A percentile compares a stretch with the other conserved stretches of the same genome.
Evolutionary conservation across 2,329 filamentous ascomycete genomes (phyloP).

Genomic region (Neurospora sp.): DNA sequence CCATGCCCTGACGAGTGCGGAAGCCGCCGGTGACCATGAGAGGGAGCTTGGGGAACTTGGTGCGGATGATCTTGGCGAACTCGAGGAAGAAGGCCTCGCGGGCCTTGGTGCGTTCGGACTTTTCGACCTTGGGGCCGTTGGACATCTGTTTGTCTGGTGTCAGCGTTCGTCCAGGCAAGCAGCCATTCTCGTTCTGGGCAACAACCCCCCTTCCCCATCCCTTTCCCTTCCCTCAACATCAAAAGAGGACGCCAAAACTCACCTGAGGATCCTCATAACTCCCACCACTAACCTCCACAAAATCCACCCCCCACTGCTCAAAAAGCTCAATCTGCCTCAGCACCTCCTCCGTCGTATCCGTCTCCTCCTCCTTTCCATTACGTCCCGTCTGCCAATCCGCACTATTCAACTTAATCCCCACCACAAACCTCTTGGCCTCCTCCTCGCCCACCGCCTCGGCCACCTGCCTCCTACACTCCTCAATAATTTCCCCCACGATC

Average conservation of each 20-base stretch:
- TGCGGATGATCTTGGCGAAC: conserved; percentile 45
- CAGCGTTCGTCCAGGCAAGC: no score
- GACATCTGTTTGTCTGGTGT: conserved; percentile 23
- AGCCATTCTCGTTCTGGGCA: no score
- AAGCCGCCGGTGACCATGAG: conserved; percentile 56
- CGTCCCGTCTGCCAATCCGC: conserved; percentile 40
- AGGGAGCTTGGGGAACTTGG: conserved; percentile 31
- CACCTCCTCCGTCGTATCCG: conserved; percentile 48
- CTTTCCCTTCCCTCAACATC: no score
- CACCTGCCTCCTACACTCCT: conserved; percentile 21
- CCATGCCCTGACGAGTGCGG: conserved; percentile 35
- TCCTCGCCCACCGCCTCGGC: conserved; percentile 27
- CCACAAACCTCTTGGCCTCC: conserved; percentile 31
- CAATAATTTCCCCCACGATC: conserved; percentile 40
- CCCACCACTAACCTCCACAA: conserved; percentile 59
- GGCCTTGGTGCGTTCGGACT: conserved; percentile 34
- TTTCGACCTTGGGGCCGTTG: conserved; percentile 11
- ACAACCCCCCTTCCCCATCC: no score
- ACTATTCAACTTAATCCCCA: conserved; percentile 47
- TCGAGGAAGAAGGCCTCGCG: conserved; percentile 61
- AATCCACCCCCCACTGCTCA: conserved; percentile 44
- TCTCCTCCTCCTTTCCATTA: conserved; percentile 19
- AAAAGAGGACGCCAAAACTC: conserved; percentile 3
- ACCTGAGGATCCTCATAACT: conserved; percentile 44
- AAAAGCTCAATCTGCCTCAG: conserved; percentile 39